A percentile compares a stretch with the other conserved stretches of the same genome.
Conservation (phyloP, 176 grass and related monocot genomes). For the Chrysopogon serrulatus region DNA sequence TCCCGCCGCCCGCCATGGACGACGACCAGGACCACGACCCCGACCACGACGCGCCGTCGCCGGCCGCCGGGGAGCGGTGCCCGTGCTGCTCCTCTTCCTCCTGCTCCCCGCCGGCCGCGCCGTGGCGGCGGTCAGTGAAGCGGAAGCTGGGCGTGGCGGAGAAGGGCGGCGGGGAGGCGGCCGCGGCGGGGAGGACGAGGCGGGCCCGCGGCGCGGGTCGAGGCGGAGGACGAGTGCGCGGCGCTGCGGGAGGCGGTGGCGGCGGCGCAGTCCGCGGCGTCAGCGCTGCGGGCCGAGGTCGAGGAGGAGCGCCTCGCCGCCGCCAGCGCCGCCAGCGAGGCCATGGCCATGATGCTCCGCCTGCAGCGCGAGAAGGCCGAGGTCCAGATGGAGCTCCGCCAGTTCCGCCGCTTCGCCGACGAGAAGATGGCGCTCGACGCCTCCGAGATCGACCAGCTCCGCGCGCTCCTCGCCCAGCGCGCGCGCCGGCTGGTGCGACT, state of each 20-base stretch:
- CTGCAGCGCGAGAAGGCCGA: slow-evolving; percentile 97
- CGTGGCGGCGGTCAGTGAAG: slow-evolving; percentile 76
- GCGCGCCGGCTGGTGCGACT: slow-evolving; percentile 40
- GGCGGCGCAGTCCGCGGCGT: slow-evolving; percentile 50
- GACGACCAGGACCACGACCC: slow-evolving; percentile 20
- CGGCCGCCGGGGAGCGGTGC: slow-evolving; percentile 17
- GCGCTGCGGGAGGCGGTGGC: slow-evolving; percentile 60
- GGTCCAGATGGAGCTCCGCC: slow-evolving; percentile 92
- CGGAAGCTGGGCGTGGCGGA: slow-evolving; percentile 44
- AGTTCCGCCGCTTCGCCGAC: slow-evolving; percentile 92
- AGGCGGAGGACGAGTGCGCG: slow-evolving; percentile 50
- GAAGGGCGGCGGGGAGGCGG: background rate
- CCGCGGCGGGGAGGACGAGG: background rate
- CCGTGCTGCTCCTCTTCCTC: slow-evolving; percentile 48
- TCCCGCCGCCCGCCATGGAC: slow-evolving; percentile 25
- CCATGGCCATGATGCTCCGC: slow-evolving; percentile 97
- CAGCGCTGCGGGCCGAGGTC: slow-evolving; percentile 62
- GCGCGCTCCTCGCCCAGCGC: slow-evolving; percentile 55
- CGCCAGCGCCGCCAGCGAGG: slow-evolving; percentile 80
- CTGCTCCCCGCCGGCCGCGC: slow-evolving; percentile 7
- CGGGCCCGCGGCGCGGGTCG: slow-evolving; percentile 44
- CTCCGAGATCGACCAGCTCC: slow-evolving; percentile 55
- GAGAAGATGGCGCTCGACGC: slow-evolving; percentile 91
- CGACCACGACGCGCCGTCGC: background rate
- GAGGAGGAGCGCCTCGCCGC: slow-evolving; percentile 86